Conservation (phyloP, 345 rosid species). For the Citrus australasica region DNA sequence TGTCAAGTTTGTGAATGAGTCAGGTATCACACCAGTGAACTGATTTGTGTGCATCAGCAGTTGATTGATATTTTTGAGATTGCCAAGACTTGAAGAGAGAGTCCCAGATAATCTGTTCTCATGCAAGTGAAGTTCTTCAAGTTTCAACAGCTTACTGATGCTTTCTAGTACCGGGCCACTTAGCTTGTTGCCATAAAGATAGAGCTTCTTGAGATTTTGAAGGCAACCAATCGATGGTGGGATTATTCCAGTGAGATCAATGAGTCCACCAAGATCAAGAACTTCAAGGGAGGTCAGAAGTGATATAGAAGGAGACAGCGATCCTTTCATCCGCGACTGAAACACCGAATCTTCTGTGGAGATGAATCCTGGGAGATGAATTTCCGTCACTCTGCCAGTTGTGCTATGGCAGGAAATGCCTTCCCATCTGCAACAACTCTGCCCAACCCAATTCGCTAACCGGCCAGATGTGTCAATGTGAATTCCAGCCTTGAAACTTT, state of each 20-base stretch:
- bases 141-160: conserved; percentile 43
- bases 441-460: conserved; percentile 39
- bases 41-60: conserved; percentile 39
- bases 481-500: conserved; percentile 38
- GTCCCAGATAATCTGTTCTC: conserved; percentile 47
- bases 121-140: conserved; percentile 42
- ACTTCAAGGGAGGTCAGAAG: conserved; percentile 40
- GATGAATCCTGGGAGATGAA: conserved; percentile 46
- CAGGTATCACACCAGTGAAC: conserved; percentile 34
- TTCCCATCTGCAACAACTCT: conserved; percentile 46
- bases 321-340: conserved; percentile 48
- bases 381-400: conserved; percentile 41
- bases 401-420: conserved; percentile 40
- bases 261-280: conserved; percentile 53
- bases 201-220: conserved; percentile 32
- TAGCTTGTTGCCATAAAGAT: conserved; percentile 49
- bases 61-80: conserved; percentile 33
- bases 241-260: conserved; percentile 37
- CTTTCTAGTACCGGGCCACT: conserved; percentile 43
- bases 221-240: conserved; percentile 45
- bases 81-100: conserved; percentile 39
- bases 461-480: conserved; percentile 41
- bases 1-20: conserved; percentile 36
- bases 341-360: conserved; percentile 25
- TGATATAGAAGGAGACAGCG: conserved; percentile 40